Evolutionary conservation across 495 filamentous ascomycete genomes (phyloP).

Genomic region (Lindgomyces ingoldianus): DNA sequence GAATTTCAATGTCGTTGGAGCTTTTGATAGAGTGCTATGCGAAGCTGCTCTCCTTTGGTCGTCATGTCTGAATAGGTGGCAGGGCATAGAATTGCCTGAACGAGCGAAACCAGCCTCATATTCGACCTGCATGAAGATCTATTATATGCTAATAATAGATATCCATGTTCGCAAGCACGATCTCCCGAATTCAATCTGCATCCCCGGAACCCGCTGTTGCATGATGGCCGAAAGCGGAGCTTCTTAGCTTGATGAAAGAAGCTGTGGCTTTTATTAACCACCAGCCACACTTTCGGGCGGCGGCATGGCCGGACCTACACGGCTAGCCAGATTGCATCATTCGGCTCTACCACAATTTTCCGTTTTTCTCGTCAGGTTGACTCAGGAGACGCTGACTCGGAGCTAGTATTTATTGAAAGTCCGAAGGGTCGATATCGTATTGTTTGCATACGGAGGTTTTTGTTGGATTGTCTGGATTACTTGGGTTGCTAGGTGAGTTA

Average conservation of each 20-base stretch:
- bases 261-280: neutral
- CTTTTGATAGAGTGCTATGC: neutral
- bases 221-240: conserved; percentile 10
- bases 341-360: conserved; percentile 9
- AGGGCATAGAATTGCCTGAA: no score
- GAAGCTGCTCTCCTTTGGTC: neutral
- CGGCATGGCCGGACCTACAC: neutral
- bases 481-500: no score
- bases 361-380: conserved; percentile 5
- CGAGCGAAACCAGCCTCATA: neutral
- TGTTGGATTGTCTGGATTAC: no score
- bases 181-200: neutral
- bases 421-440: no score
- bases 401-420: neutral
- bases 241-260: no score
- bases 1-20: neutral
- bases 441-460: no score
- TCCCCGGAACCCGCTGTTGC: neutral
- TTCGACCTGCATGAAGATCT: neutral
- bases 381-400: neutral
- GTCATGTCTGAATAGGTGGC: neutral
- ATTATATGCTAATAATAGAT: neutral
- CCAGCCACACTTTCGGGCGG: neutral
- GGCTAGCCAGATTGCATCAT: conserved; percentile 16
- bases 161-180: neutral